Evolutionary conservation across 208 protist genomes (phyloP), one percentile per base, ranked within the genome.

Genomic region (Trypanosoma mega): DNA sequence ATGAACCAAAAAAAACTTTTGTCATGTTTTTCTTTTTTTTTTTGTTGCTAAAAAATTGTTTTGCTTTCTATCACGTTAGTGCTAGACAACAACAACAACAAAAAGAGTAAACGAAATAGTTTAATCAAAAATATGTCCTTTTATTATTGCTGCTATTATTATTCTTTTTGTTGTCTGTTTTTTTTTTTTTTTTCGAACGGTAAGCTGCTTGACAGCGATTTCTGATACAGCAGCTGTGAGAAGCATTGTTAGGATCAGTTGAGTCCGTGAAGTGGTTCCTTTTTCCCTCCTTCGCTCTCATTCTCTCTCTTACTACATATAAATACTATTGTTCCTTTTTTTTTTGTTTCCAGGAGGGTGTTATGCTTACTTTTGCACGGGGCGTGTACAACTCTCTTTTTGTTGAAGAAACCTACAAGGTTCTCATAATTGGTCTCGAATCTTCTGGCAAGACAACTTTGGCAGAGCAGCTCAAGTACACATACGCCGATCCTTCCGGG

Each of bases 391-490:
- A 64, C 33, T 70, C 58, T 26, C 26, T 96, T 1, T 97, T 96
- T 70, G 62, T 59, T 47, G 90, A 93, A n/a, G 55, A 76, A 4
- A 81, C 97, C 56, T 94, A 86, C 46, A 74, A 87, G 52, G 89
- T 98, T 31, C 78, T 98, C 24, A 93, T 98, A 45, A 68, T 98
- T 27, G 97, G 97, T 33, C 74, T 93, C 24, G 97, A 99, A 72
- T 85, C 84, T n/a, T 88, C 87, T 9, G 98, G 98, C 36, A 99
- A 99, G 76, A 99, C 98, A 24, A 98, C 96, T n/a, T 87, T 99
- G 48, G 74, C 99, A 2, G 99, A 99, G 79, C 97, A 99, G 74
- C 58, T 99, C 14, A 99, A 99, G 68, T 90, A 77, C 48, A 85
- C 84, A 55, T 91, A 92, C 70, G 62, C 39, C 30, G 41, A 24